Evolutionary conservation across 192 early-diverging fungal species (phyloP).

Genomic region (Podila horticola): DNA sequence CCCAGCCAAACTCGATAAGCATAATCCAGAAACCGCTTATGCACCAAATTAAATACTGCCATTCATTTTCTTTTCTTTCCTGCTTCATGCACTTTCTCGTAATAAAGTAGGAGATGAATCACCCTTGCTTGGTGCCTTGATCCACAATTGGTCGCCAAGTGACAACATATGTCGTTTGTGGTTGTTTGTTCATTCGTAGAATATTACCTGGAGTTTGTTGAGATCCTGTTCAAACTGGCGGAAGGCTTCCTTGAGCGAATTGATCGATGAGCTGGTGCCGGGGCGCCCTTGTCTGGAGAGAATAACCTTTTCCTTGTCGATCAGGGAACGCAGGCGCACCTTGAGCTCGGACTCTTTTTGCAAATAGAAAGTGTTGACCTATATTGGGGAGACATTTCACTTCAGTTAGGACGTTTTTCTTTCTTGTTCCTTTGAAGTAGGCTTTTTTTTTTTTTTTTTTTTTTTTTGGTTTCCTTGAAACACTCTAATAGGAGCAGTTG

Average conservation of each 20-base stretch:
- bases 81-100: too few species aligned
- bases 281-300: slow-evolving; percentile 62
- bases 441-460: slow-evolving; percentile 5
- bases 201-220: slow-evolving; percentile 90
- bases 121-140: not conserved
- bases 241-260: slow-evolving; percentile 90
- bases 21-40: too few species aligned
- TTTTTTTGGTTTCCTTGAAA: not conserved
- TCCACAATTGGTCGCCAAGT: too few species aligned
- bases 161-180: not conserved
- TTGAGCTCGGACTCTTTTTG: slow-evolving; percentile 97
- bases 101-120: too few species aligned
- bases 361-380: slow-evolving; percentile 96
- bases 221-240: slow-evolving; percentile 92
- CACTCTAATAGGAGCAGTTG: too few species aligned
- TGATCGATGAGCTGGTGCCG: slow-evolving; percentile 66
- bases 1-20: too few species aligned
- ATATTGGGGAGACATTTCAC: not conserved
- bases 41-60: too few species aligned
- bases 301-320: slow-evolving; percentile 80
- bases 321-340: slow-evolving; percentile 84
- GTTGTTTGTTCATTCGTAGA: not conserved
- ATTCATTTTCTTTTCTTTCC: too few species aligned
- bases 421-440: too few species aligned
- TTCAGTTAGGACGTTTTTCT: not conserved